Evolutionary conservation across 495 filamentous ascomycete genomes (phyloP).

Genomic region (Cercophora newfieldiana): DNA sequence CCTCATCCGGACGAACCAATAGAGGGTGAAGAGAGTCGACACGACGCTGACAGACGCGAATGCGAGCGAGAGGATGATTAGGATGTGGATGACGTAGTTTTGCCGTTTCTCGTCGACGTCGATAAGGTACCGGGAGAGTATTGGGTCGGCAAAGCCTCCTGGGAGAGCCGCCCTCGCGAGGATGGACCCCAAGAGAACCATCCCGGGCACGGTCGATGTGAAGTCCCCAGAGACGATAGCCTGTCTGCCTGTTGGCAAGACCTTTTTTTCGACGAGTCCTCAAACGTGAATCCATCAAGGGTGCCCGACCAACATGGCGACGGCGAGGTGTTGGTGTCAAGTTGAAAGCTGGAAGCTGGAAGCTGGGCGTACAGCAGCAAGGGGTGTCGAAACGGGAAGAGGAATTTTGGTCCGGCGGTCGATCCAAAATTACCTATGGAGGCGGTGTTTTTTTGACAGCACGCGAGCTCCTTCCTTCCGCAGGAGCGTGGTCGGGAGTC

Average conservation of each 20-base stretch:
- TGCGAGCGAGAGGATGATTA: constrained; percentile 30
- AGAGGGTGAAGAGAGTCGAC: constrained; percentile 54
- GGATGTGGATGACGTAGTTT: constrained; percentile 11
- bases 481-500: neutral
- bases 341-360: neutral
- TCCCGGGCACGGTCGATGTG: neutral
- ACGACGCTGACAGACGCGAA: constrained; percentile 54
- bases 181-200: constrained; percentile 1
- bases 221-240: neutral
- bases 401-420: neutral
- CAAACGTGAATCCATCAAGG: constrained; percentile 16
- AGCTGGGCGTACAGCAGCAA: neutral
- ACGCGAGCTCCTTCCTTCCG: neutral
- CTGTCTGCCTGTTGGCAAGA: constrained; percentile 12
- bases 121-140: neutral
- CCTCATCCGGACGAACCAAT: constrained; percentile 75
- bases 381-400: neutral
- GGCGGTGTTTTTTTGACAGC: too few species aligned
- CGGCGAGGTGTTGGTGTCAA: neutral
- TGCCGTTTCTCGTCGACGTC: neutral
- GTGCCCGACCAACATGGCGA: constrained; percentile 1
- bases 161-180: constrained; percentile 1
- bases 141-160: neutral
- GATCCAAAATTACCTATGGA: too few species aligned
- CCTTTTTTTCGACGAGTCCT: constrained; percentile 25